Base-by-base conservation (phyloP, 2,329 filamentous ascomycete species). In the Furcasterigmium furcatum region DNA sequence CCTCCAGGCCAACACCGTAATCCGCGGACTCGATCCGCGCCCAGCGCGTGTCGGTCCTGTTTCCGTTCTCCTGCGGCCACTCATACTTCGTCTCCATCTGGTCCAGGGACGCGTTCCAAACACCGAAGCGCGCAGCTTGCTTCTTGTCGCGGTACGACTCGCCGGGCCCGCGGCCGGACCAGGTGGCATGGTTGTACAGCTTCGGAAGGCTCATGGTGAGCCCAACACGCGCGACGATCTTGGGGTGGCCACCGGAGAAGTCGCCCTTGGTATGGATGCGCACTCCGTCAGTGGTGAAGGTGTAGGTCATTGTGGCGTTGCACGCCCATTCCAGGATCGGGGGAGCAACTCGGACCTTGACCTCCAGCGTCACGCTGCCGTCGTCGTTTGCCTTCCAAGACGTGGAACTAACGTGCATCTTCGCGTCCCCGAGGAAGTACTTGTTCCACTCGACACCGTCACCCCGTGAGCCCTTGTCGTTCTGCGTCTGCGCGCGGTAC, bases 131-230 rank as follows among this genome's bases (percentile, higher is more conserved):
- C 41, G 74, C 70, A 1, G 69, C 70, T 10, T 68, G 51, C 46
- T 76, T 76, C 52, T 67, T 74, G 58, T 80, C 77, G 43, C 64
- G 66, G 59, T 79, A 80, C 9, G 63, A 69, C 53, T 79, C 75
- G 4, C 71, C 71, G 0, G 72, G 72, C 0, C 77, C 76, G 4
- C 71, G 68, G 6, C 77, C 77, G 51, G 74, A 78, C 76, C 76
- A 80, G 5, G 61, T 50, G 2, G 49, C 53, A 1, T 50, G 20
- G 43, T 52, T 36, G n/a, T 55, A 18, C 8, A 34, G 54, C 39
- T 4, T 57, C 40, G 6, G 67, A 58, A 16, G 73, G 43, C 44
- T 64, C 58, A 34, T 74, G 50, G 36, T 70, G 62, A 79, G 55
- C 0, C 76, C 76, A 36, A 78, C 64, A 16, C 75, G 66, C 1